phyloP scores from a whole-genome alignment of 2,329 filamentous ascomycete species.

The Exophiala xenobiotica region DNA sequence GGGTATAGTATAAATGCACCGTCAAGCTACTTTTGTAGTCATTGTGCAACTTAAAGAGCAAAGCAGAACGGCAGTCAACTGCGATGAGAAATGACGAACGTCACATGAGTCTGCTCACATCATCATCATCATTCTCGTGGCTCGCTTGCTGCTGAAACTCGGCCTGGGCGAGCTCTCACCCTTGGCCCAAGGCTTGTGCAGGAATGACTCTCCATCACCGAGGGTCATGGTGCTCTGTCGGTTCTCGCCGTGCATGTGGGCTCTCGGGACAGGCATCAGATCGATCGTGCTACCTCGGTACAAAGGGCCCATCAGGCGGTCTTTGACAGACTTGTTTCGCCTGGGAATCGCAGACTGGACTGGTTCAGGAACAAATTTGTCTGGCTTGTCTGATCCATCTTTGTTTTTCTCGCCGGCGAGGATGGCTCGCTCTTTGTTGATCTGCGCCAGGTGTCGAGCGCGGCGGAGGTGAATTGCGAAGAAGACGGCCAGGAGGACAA shows the following conservation, averaged over 20 bases:
- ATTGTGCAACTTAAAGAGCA: not conserved
- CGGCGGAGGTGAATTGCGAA: conserved; percentile 30
- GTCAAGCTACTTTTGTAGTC: not conserved
- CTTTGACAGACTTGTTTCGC: conserved; percentile 31
- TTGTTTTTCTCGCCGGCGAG: conserved; percentile 30
- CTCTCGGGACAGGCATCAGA: conserved; percentile 25
- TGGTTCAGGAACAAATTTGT: conserved; percentile 25
- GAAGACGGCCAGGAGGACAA: conserved; percentile 23
- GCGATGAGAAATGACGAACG: no score
- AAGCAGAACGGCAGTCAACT: no score
- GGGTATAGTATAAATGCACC: not conserved
- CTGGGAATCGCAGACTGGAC: conserved; percentile 17
- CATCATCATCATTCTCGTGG: conserved; percentile 34
- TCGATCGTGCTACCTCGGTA: conserved; percentile 31
- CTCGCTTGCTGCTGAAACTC: conserved; percentile 32
- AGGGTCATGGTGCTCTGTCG: conserved; percentile 25
- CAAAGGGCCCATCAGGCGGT: conserved; percentile 30
- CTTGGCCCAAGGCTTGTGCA: conserved; percentile 27
- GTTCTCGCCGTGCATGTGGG: conserved; percentile 17
- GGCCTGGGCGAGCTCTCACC: conserved; percentile 27
- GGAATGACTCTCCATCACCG: conserved; percentile 14
- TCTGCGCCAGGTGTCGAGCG: conserved; percentile 19
- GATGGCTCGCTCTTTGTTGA: conserved; percentile 29
- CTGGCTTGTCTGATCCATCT: conserved; percentile 28
- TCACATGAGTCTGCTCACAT: conserved; percentile 22